These are phyloP conservation scores for Naganishia cerealis DNA, from an alignment of 1,284 basidiomycete genomes.

Conservation along the genomic window DNA sequence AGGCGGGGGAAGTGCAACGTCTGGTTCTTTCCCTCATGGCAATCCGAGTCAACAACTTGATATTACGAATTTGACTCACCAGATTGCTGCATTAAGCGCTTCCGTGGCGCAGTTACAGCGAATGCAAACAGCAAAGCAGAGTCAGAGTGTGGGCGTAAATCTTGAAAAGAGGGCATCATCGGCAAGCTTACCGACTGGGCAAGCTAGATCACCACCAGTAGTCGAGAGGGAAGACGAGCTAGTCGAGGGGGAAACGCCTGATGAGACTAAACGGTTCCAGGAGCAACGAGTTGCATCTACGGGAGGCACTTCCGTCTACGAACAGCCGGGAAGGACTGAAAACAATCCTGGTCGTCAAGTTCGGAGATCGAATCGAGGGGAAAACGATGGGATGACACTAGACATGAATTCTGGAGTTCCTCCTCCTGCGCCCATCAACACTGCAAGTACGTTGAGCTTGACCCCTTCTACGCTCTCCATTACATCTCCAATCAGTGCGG, in stretches of 20 bases:
- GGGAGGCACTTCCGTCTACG: background rate
- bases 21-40: background rate
- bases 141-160: constrained; percentile 17
- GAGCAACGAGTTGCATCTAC: background rate
- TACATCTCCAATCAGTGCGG: constrained; percentile 4
- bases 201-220: background rate
- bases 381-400: background rate
- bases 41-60: constrained; percentile 58
- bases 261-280: background rate
- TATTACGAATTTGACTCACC: constrained; percentile 72
- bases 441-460: constrained; percentile 8
- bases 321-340: background rate
- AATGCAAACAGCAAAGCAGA: constrained; percentile 16
- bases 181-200: background rate
- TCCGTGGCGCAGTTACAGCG: constrained; percentile 69
- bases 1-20: background rate
- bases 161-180: constrained; percentile 20
- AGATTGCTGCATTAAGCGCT: constrained; percentile 74
- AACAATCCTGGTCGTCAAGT: background rate
- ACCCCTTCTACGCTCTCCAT: constrained; percentile 16
- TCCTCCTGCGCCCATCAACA: background rate
- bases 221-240: background rate
- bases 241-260: background rate
- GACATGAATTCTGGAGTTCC: background rate
- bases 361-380: background rate